A percentile compares a stretch with the other conserved stretches of the same genome.
Conservation (phyloP, 1,284 basidiomycete species). For the Schizophyllum commune region DNA sequence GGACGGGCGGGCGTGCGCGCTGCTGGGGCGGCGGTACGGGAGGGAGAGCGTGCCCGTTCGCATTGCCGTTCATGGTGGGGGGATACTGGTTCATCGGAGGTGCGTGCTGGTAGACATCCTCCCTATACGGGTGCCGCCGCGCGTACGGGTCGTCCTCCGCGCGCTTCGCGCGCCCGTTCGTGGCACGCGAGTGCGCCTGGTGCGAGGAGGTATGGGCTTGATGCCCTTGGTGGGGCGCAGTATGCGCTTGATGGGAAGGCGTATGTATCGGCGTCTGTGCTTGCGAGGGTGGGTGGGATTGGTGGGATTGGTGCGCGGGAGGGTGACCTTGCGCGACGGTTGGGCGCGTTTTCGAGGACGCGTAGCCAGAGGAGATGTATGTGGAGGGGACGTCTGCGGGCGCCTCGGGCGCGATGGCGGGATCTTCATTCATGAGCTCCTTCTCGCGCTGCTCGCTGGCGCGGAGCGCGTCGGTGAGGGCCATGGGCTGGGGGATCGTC, state of each 20-base stretch:
- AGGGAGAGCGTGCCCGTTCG: background rate
- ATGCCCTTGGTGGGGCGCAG: no score
- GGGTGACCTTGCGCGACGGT: constrained; percentile 3
- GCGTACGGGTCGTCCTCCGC: background rate
- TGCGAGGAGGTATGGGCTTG: background rate
- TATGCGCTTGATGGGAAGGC: background rate
- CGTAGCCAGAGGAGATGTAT: constrained; percentile 23
- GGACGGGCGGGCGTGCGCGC: constrained; percentile 10
- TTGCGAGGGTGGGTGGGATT: background rate
- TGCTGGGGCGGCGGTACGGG: constrained; percentile 3
- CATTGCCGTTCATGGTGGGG: background rate
- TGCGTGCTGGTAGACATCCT: background rate
- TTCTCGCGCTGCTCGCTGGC: constrained; percentile 49
- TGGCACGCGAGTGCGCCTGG: background rate
- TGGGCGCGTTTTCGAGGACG: constrained; percentile 30
- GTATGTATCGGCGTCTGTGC: background rate
- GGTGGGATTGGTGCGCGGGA: background rate
- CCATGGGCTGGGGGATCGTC: constrained; percentile 56
- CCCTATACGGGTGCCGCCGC: background rate
- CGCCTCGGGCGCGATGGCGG: constrained; percentile 35
- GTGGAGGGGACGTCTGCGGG: constrained; percentile 13
- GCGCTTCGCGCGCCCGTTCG: background rate
- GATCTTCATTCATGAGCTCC: constrained; percentile 49
- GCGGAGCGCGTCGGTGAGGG: constrained; percentile 49
- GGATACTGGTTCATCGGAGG: background rate